Conservation (phyloP, 2,329 filamentous ascomycete genomes). For the Hawksworthiomyces lignivorus region DNA sequence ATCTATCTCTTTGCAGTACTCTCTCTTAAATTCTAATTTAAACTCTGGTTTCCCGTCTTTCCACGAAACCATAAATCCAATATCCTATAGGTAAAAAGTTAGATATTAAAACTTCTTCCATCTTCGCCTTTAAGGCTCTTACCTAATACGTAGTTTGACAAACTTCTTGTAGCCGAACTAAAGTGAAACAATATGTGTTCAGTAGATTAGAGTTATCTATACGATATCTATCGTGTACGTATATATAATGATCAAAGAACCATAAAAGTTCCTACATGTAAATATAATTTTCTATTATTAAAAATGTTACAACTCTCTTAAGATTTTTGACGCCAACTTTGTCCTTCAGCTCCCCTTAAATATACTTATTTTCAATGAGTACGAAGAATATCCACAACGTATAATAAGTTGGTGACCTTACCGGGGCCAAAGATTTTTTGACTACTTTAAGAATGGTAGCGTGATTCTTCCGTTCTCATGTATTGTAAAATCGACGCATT, state of each 20-base stretch:
- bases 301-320: slow-evolving; percentile 4
- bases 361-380: slow-evolving; percentile 6
- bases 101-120: not conserved
- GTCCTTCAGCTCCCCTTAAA: slow-evolving; percentile 8
- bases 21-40: slow-evolving; percentile 9
- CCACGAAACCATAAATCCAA: slow-evolving; percentile 8
- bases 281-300: slow-evolving; percentile 10
- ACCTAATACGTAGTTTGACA: slow-evolving; percentile 8
- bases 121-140: slow-evolving; percentile 3
- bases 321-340: slow-evolving; percentile 6
- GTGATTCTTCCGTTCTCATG: slow-evolving; percentile 4
- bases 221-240: slow-evolving; percentile 2
- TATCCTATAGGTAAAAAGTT: not conserved
- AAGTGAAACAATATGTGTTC: slow-evolving; percentile 10
- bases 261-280: slow-evolving; percentile 7
- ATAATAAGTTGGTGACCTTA: slow-evolving; percentile 4
- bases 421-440: slow-evolving; percentile 6
- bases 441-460: slow-evolving; percentile 5
- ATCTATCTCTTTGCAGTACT: slow-evolving; percentile 7
- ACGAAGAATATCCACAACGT: not conserved
- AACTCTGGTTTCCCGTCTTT: slow-evolving; percentile 8
- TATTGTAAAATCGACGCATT: slow-evolving; percentile 10
- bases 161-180: slow-evolving; percentile 6
- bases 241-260: slow-evolving; percentile 10
- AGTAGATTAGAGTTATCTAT: slow-evolving; percentile 8